Percentiles rank a stretch among this genome's conserved stretches.
Conservation (phyloP, 164 flowering plant genomes). For the Euptelea pleiosperma region DNA sequence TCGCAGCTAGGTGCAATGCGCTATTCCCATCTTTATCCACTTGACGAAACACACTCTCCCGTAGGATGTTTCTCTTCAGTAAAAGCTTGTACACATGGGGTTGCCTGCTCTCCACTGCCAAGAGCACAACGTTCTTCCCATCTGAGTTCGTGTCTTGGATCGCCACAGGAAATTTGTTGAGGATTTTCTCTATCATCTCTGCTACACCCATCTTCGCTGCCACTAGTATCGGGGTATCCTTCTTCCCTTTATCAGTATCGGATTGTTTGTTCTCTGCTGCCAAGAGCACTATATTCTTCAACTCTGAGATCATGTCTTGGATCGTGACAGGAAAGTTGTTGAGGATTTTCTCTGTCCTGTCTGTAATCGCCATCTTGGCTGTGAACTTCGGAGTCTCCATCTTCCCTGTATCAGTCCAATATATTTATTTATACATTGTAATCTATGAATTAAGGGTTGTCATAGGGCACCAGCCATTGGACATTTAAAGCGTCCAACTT, state of each 20-base stretch:
- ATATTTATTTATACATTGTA: no score
- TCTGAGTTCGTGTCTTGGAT: constrained; percentile 29
- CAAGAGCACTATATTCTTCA: no score
- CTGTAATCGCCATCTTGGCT: background rate
- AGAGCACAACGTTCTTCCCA: constrained; percentile 33
- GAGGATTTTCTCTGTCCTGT: background rate
- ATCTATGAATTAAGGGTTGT: no score
- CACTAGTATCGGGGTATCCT: constrained; percentile 31
- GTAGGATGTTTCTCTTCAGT: constrained; percentile 7
- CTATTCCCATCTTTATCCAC: constrained; percentile 37
- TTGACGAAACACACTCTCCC: constrained; percentile 25
- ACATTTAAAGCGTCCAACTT: no score
- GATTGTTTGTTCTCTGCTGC: background rate
- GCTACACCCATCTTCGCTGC: constrained; percentile 37
- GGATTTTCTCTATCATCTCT: constrained; percentile 37
- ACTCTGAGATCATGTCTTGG: no score
- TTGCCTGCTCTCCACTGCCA: no score
- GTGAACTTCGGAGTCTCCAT: no score
- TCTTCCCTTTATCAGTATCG: background rate
- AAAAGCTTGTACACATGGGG: no score
- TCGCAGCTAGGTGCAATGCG: constrained; percentile 39
- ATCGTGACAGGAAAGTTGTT: background rate
- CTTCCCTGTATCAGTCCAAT: no score
- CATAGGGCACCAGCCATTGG: no score
- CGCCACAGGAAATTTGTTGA: constrained; percentile 27